Conservation (phyloP, 805 yeast genomes). For the Pichia membranifaciens region DNA sequence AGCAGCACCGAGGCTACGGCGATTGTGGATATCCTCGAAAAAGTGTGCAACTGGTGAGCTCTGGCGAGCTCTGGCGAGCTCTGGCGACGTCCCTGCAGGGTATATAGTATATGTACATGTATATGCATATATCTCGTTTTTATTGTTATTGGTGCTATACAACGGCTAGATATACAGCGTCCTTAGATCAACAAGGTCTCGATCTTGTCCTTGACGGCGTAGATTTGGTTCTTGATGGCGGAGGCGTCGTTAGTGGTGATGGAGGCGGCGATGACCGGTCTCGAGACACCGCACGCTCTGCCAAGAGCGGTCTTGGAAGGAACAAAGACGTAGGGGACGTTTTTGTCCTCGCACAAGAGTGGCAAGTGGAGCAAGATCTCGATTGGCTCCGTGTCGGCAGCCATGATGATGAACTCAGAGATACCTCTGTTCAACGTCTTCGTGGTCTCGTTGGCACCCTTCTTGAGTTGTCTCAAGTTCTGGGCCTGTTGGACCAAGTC, state of each 20-base stretch:
- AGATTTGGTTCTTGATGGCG: conserved; percentile 94
- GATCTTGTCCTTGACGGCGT: conserved; percentile 97
- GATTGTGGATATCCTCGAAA: conserved; percentile 36
- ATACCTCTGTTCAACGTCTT: conserved; percentile 99
- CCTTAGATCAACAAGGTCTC: conserved; percentile 86
- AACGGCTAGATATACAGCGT: no score
- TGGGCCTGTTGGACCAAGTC: conserved; percentile 98
- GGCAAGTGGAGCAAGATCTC: conserved; percentile 98
- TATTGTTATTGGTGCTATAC: no score
- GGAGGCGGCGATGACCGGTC: conserved; percentile 98
- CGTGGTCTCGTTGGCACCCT: conserved; percentile 99
- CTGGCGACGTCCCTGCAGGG: no score
- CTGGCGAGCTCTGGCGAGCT: no score
- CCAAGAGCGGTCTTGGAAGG: conserved; percentile 98
- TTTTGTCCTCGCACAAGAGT: conserved; percentile 96
- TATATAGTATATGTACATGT: conserved; percentile 14
- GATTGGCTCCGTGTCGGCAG: conserved; percentile 99
- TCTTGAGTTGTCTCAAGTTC: conserved; percentile 95
- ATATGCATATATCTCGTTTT: no score
- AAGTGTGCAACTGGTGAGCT: conserved; percentile 1
- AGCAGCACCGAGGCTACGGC: conserved; percentile 52
- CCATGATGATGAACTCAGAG: conserved; percentile 98
- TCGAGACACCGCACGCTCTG: conserved; percentile 99
- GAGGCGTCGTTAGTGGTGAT: conserved; percentile 98
- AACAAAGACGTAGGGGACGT: conserved; percentile 98